Base-by-base conservation (phyloP, 768 basidiomycete species). In the Tephrocybe rancida region DNA sequence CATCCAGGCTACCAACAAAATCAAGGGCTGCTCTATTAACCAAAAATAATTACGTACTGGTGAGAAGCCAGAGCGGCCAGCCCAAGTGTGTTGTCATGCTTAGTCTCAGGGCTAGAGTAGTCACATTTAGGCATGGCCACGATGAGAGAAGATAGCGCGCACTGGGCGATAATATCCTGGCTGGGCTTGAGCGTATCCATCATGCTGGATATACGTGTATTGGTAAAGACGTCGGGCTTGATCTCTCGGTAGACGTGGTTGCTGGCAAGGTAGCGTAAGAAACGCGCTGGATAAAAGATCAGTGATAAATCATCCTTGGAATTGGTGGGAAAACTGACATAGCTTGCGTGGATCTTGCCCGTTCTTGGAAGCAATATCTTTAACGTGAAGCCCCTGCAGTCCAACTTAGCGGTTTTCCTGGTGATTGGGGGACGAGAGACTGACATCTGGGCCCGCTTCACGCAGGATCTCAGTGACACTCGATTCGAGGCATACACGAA, bases 401-500 rank as follows among this genome's bases (percentile, higher is more conserved):
- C n/a, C n/a, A n/a, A n/a, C n/a, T n/a, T n/a, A n/a, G n/a, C n/a
- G n/a, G n/a, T n/a, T n/a, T n/a, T n/a, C n/a, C n/a, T n/a, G n/a
- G n/a, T n/a, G n/a, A n/a, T n/a, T n/a, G n/a, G n/a, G 10, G 16
- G 13, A 16, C 34, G 30, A 44, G 21, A 11, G 37, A 56, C 54
- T 13, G 24, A 68, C 68, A 52, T 65, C 22, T 3, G 62, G 61
- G 6, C 73, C 73, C 8, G 67, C 71, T 44, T 70, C 70, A 1
- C 70, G 65, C n/a, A 75, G 55, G 18, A 73, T 70, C 48, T 73
- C 72, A 2, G 62, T 63, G n/a, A 70, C 70, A 48, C 69, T 62
- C 3, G 64, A 61, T 38, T 72, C 65, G 21, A 71, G 48, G 16
- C 59, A 65, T 1, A 64, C 64, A 3, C 70, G 59, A 3, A 73